A percentile compares a stretch with the other conserved stretches of the same genome.
These are phyloP conservation scores for Drechslerella coelobrocha DNA, from an alignment of 2,329 filamentous ascomycete genomes.

Conservation along the genomic window DNA sequence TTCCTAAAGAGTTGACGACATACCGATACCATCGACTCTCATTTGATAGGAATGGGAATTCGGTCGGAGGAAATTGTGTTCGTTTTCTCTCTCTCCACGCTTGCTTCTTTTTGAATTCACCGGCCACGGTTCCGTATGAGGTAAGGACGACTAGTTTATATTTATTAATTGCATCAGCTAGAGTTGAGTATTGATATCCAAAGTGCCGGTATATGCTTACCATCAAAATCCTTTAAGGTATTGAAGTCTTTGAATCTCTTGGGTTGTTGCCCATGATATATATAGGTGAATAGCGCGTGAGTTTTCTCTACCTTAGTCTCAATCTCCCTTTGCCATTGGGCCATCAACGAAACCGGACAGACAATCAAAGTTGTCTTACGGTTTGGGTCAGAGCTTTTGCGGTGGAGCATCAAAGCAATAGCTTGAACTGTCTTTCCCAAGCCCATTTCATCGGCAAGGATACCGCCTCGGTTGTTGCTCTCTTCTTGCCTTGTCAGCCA, in stretches of 20 bases:
- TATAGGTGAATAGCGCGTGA: slow-evolving; percentile 69
- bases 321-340: slow-evolving; percentile 84
- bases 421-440: slow-evolving; percentile 85
- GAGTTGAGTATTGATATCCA: neutral
- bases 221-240: slow-evolving; percentile 70
- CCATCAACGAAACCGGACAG: slow-evolving; percentile 12
- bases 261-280: slow-evolving; percentile 68
- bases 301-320: slow-evolving; percentile 68
- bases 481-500: slow-evolving; percentile 80
- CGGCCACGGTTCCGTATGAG: slow-evolving; percentile 75
- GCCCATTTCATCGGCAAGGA: slow-evolving; percentile 82
- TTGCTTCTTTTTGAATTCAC: slow-evolving; percentile 69
- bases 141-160: slow-evolving; percentile 70
- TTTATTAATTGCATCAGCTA: neutral
- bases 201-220: slow-evolving; percentile 32
- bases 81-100: slow-evolving; percentile 62
- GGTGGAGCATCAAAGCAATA: slow-evolving; percentile 75
- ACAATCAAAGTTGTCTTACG: slow-evolving; percentile 55
- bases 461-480: slow-evolving; percentile 74
- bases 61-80: slow-evolving; percentile 10
- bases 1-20: neutral
- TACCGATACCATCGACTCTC: slow-evolving; percentile 45
- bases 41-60: slow-evolving; percentile 41
- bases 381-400: slow-evolving; percentile 65
- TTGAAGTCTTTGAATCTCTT: slow-evolving; percentile 67